Evolutionary conservation across 2,329 filamentous ascomycete species (phyloP).

Genomic region (Hymenoscyphus linearis): DNA sequence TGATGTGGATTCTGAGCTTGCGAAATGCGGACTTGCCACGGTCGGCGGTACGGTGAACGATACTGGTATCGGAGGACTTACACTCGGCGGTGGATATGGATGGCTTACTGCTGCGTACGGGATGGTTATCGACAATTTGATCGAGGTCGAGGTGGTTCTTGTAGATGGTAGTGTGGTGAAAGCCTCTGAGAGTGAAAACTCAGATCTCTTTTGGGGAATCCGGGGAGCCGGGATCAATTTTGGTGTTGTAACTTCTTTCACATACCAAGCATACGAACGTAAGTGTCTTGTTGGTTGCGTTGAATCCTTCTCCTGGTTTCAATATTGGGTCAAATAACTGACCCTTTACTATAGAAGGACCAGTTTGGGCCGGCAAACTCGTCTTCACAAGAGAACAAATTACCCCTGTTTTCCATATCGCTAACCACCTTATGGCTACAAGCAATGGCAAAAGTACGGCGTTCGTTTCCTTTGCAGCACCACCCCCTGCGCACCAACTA

Average conservation of each 20-base stretch:
- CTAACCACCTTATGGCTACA: slow-evolving; percentile 11
- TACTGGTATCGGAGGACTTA: slow-evolving; percentile 20
- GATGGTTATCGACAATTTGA: slow-evolving; percentile 20
- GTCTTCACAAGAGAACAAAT: slow-evolving; percentile 14
- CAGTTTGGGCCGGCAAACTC: slow-evolving; percentile 11
- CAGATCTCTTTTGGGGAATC: slow-evolving; percentile 33
- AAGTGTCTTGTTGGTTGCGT: slow-evolving; percentile 9
- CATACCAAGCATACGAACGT: slow-evolving; percentile 15
- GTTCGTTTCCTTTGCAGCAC: slow-evolving; percentile 8
- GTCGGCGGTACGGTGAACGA: slow-evolving; percentile 24
- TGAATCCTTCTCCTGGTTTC: neutral
- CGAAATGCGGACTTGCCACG: slow-evolving; percentile 16
- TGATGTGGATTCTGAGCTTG: slow-evolving; percentile 21
- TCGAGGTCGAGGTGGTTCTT: slow-evolving; percentile 29
- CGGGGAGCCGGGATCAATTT: slow-evolving; percentile 30
- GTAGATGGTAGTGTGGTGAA: slow-evolving; percentile 29
- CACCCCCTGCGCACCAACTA: slow-evolving; percentile 8
- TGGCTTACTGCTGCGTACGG: slow-evolving; percentile 42
- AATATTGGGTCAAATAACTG: neutral
- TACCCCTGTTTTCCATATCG: slow-evolving; percentile 13
- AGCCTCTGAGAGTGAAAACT: slow-evolving; percentile 22
- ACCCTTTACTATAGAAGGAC: neutral
- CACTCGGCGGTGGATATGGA: slow-evolving; percentile 39
- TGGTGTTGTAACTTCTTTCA: slow-evolving; percentile 17
- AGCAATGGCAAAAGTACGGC: slow-evolving; percentile 6